Evolutionary conservation across 768 basidiomycete species (phyloP), one percentile per base, ranked within the genome.

Genomic region (Cubamyces lactineus): DNA sequence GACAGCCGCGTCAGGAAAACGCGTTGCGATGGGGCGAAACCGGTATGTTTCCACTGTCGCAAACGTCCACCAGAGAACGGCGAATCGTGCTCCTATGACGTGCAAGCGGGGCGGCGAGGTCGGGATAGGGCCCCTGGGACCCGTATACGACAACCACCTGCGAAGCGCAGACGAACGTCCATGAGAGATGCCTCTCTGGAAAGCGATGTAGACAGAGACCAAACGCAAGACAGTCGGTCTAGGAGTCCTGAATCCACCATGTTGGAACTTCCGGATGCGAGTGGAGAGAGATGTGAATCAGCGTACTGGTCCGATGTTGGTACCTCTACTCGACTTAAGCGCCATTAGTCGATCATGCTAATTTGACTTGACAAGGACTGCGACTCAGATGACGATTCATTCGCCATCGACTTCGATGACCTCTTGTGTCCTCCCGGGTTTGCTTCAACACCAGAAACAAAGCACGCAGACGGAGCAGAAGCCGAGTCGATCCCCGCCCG

Each of bases 401-500:
- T 49, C 1, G 9, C 48, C 15, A 15, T 49, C 13, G 48, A 49
- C 21, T 49, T 49, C 13, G 24, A 49, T 5, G 48, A 49, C 0
- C 48, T 49, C 26, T 50, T 11, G 23, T 38, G 15, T n/a, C 53
- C 23, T 40, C 26, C 17, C 26, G 12, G 26, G 8, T 21, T 56
- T 17, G 16, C 5, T 24, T 0, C 42, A 28, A 13, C 45, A 19
- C 17, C 17, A 45, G 19, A 43, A 13, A 1, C 5, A 8, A 23
- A 1, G 3, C 17, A 17, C 26, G 2, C 3, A 11, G 17, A 19
- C n/a, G 17, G 12, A 17, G 24, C 50, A 7, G 30, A 30, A 72
- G 23, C 62, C 55, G 34, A 49, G 2, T 49, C 48, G 4, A 41
- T 75, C 38, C 62, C 62, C 23, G 39, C 75, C 41, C 82, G 85